Base-by-base conservation (phyloP, 345 rosid genomes). In the Kandelia obovata region DNA sequence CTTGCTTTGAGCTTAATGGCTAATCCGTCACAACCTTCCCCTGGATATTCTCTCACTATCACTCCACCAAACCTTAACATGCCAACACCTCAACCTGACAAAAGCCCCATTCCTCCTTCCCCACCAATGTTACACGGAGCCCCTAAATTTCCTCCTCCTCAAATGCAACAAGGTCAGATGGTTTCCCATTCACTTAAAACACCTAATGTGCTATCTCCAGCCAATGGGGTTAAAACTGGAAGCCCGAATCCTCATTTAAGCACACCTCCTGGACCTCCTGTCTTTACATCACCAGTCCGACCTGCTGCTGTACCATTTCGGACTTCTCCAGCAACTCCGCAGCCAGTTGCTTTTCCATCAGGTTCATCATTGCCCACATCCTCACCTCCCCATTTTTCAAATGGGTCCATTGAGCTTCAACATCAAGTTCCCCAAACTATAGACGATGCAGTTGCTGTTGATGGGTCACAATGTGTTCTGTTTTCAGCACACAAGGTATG, bases 271-370 rank as follows among this genome's bases (percentile, higher is more conserved):
- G 96, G 96, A 51, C 98, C 99, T 74, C 96, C 96, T 13, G 85
- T 92, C 25, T 95, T 95, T 73, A 81, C 78, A 62, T 86, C 96
- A 20, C 99, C 99, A 13, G 90, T 95, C 58, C 81, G 92, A 34
- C 96, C 96, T 52, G 96, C 99, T 70, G 91, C 96, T 74, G 96
- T 92, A 70, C 97, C 99, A 75, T 90, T 95, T 69, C 88, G 92
- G 61, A 86, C 89, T 27, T 88, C 96, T 11, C 99, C 96, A 43
- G 84, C 93, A 71, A 87, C 92, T 78, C 98, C 97, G 64, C 99
- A 87, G 81, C 96, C 97, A 26, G 79, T 90, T 68, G 96, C 96
- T 28, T 86, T 84, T 77, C 86, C 98, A 67, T 83, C 94, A 0
- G 83, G 87, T 68, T 84, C 90, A 55, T 80, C 96, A 61, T 79